These are phyloP conservation scores for Saururus chinensis DNA, from an alignment of 164 flowering plant genomes.

Conservation along the genomic window DNA sequence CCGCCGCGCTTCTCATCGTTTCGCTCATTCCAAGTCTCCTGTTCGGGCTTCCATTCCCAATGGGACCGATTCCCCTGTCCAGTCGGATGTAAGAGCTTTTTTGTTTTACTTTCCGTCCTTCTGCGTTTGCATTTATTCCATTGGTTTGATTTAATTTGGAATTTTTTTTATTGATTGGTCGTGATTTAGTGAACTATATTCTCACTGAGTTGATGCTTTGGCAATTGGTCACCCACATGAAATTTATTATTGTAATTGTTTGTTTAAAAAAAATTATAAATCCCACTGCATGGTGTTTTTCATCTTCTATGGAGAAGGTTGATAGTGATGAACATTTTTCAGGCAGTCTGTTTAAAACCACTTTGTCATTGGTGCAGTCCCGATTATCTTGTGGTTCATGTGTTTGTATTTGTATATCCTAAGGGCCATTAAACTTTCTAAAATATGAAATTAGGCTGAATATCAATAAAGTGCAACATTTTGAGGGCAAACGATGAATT, in stretches of 20 bases:
- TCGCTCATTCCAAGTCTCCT: slow-evolving; percentile 41
- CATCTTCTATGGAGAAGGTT: neutral
- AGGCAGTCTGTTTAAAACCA: too few species aligned
- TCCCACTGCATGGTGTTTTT: neutral
- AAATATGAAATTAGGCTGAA: too few species aligned
- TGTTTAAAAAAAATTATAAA: neutral
- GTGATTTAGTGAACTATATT: too few species aligned
- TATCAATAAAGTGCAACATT: too few species aligned
- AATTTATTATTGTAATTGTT: neutral
- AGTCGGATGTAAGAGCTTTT: slow-evolving; percentile 42
- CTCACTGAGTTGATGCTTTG: too few species aligned
- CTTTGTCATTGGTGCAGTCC: too few species aligned
- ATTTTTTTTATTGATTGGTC: too few species aligned
- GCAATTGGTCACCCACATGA: neutral
- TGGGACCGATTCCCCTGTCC: slow-evolving; percentile 36
- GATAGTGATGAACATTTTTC: neutral
- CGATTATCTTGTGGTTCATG: too few species aligned
- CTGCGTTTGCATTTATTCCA: too few species aligned
- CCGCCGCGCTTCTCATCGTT: slow-evolving; percentile 51
- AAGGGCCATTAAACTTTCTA: too few species aligned
- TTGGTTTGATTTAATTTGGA: neutral
- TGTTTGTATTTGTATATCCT: too few species aligned
- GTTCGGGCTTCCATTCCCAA: slow-evolving; percentile 39
- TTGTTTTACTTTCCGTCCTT: neutral
- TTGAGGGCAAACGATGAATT: too few species aligned